These are phyloP conservation scores for Discostella pseudostelligera DNA, from an alignment of 108 stramenopile genomes.

Conservation along the genomic window DNA sequence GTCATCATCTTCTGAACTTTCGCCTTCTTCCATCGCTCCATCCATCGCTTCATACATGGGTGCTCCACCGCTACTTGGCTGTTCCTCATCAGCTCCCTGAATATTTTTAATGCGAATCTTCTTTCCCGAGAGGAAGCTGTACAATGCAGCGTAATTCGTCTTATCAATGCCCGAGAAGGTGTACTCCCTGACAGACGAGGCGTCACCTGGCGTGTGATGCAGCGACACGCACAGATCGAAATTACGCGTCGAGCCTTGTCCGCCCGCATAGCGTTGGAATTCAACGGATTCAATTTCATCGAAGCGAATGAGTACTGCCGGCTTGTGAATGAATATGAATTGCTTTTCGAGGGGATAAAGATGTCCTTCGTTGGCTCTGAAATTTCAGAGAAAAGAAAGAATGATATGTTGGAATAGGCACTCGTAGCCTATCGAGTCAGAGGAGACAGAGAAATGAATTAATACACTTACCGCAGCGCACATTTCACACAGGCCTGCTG, in stretches of 20 bases:
- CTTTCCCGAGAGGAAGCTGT: conserved; percentile 86
- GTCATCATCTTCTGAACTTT: conserved; percentile 67
- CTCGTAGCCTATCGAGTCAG: background rate
- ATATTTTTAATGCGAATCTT: conserved; percentile 92
- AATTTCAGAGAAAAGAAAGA: background rate
- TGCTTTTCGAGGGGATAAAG: conserved; percentile 98
- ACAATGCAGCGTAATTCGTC: conserved; percentile 80
- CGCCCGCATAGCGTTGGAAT: conserved; percentile 94
- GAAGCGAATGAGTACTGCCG: conserved; percentile 94
- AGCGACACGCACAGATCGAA: conserved; percentile 89
- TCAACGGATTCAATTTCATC: conserved; percentile 96
- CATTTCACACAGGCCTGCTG: conserved; percentile 88
- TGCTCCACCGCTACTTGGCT: conserved; percentile 13
- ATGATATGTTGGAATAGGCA: background rate
- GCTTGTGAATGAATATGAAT: conserved; percentile 99
- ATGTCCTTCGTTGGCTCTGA: conserved; percentile 90
- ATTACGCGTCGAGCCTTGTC: conserved; percentile 88
- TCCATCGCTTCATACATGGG: conserved; percentile 71
- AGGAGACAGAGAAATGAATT: background rate
- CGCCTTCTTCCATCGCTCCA: conserved; percentile 36
- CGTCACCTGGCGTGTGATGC: conserved; percentile 55
- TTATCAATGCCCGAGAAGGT: conserved; percentile 88
- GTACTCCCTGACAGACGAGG: conserved; percentile 71
- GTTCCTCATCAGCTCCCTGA: conserved; percentile 48
- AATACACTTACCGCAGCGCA: conserved; percentile 61